Evolutionary conservation across 2,329 filamentous ascomycete species (phyloP).

Genomic region (Botrytis galanthina): DNA sequence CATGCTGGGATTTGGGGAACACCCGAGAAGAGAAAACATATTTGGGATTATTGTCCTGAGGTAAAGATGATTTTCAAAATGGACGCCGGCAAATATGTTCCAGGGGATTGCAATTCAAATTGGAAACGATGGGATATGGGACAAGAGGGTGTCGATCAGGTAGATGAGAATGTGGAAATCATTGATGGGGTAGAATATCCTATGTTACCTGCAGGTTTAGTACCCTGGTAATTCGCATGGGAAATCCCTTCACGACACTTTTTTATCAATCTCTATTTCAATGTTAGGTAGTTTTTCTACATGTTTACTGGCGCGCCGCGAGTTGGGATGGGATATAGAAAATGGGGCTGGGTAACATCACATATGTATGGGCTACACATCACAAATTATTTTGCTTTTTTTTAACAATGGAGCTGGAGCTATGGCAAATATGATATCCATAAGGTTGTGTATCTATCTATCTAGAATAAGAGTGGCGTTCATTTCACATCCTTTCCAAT

Average conservation of each 20-base stretch:
- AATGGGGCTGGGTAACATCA: not conserved
- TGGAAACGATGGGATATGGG: constrained; percentile 45
- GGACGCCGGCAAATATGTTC: constrained; percentile 52
- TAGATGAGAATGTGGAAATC: constrained; percentile 28
- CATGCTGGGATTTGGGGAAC: constrained; percentile 50
- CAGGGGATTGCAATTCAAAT: constrained; percentile 45
- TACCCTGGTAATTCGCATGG: constrained; percentile 31
- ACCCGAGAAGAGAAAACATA: constrained; percentile 47
- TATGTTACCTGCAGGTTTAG: constrained; percentile 34
- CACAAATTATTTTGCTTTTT: not conserved
- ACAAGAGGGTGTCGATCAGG: constrained; percentile 25
- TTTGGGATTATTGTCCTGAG: constrained; percentile 58
- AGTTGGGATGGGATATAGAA: not conserved
- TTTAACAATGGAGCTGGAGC: not conserved
- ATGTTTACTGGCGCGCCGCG: not conserved
- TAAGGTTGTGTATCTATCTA: too few species aligned
- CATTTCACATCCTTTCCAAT: not conserved
- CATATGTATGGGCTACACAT: not conserved
- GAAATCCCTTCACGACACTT: not conserved
- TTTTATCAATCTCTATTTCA: not conserved
- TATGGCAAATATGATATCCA: not conserved
- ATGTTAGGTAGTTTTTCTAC: not conserved
- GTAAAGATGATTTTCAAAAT: constrained; percentile 57
- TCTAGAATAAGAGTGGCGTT: not conserved
- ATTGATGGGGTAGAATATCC: constrained; percentile 38